Conservation (phyloP, 257 asterid species). For the Nicotiana obtusifolia region DNA sequence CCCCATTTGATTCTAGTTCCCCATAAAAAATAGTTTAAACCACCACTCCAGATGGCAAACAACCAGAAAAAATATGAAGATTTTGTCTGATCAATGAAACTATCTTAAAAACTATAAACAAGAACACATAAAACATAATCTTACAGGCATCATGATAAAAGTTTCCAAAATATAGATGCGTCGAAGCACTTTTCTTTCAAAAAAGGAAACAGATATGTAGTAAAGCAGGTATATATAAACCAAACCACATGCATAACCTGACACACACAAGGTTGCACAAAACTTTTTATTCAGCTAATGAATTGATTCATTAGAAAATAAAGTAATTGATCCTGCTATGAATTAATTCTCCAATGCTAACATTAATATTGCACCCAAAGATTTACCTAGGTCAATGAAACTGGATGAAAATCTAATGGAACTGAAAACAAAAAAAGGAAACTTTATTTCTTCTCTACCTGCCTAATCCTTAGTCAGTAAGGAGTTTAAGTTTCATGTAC, state of each 20-base stretch:
- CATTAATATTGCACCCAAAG: slow-evolving; percentile 1
- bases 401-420: background rate
- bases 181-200: background rate
- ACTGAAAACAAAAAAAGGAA: background rate
- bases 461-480: background rate
- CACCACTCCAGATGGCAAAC: background rate
- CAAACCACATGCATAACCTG: background rate
- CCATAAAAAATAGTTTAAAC: background rate
- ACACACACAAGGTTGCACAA: background rate
- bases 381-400: background rate
- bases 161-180: background rate
- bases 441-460: background rate
- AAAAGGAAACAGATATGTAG: background rate
- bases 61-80: background rate
- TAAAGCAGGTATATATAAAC: background rate
- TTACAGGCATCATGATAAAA: background rate
- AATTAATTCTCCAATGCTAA: slow-evolving; percentile 1
- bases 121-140: background rate
- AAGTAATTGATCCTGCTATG: background rate
- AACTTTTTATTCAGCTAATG: background rate
- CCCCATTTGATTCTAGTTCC: background rate
- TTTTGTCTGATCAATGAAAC: background rate
- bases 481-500: too few relatives aligned
- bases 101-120: background rate
- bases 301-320: background rate